Evolutionary conservation across 2,329 filamentous ascomycete genomes (phyloP), one percentile per base, ranked within the genome.

Genomic region (Fusarium sp.): DNA sequence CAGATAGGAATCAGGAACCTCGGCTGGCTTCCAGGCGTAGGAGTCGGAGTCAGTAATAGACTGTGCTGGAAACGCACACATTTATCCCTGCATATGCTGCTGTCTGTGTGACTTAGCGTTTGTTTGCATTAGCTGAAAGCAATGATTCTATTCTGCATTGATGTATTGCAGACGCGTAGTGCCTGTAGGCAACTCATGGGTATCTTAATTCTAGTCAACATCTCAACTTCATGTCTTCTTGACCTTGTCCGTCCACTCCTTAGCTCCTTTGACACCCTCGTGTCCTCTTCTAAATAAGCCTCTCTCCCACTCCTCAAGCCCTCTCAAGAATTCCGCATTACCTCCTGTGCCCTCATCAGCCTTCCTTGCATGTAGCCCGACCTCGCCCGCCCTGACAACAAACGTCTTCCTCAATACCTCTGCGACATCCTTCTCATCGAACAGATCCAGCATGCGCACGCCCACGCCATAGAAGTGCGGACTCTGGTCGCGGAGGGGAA

Each of bases 261-360:
- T 90, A 32, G 87, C 85, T 9, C 86, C 83, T 78, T 91, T 94
- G 3, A 89, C 85, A 17, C 91, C 90, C 67, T 94, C 91, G 75
- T 94, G 92, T 1, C 90, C 89, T 61, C 87, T 87, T 45, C 90
- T 85, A 75, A 95, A 95, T 67, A 95, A 70, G 62, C 85, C 86
- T 71, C 94, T 86, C 82, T 99, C 96, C 78, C 89, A 94, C 81
- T 98, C 94, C 75, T 98, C 96, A 56, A 99, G 79, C 0, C 94
- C 94, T 30, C 92, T 85, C 72, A 97, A 82, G 73, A 98, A 98
- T 71, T 97, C 94, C 83, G 87, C 66, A 81, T 85, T 68, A 79
- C 90, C 75, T 78, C 87, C 81, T 14, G 85, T 81, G 27, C 75
- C 80, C 13, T 90, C 90, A 15, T 91, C 90, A 5, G 91, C 91